Conservation (phyloP, 768 basidiomycete species). For the Cystobasidium ongulense region DNA sequence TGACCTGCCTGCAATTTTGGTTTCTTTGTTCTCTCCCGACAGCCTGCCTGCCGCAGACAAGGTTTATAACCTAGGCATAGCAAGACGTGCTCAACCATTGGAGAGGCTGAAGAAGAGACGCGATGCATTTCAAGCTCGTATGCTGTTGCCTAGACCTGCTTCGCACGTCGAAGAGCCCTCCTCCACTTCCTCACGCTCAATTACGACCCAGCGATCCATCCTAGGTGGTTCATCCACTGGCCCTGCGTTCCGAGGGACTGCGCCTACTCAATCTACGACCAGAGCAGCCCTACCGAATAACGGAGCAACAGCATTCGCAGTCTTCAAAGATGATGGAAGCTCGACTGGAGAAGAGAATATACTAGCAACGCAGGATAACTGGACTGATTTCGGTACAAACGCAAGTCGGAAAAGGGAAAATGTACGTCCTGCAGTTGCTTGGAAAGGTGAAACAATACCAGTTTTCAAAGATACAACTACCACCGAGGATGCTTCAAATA, state of each 20-base stretch:
- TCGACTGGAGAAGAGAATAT: slow-evolving; percentile 1
- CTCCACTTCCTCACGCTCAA: not conserved
- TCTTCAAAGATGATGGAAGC: slow-evolving; percentile 36
- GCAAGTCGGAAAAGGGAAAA: slow-evolving; percentile 49
- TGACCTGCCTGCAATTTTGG: not conserved
- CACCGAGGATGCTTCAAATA: slow-evolving; percentile 8
- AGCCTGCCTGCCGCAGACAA: slow-evolving; percentile 71
- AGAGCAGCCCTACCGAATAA: slow-evolving; percentile 34
- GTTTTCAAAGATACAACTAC: slow-evolving; percentile 40
- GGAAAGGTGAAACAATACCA: slow-evolving; percentile 49
- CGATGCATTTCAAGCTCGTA: slow-evolving; percentile 60
- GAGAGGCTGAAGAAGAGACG: slow-evolving; percentile 76
- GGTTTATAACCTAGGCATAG: slow-evolving; percentile 72
- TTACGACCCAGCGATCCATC: slow-evolving; percentile 11
- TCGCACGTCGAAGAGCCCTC: slow-evolving; percentile 9
- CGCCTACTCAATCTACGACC: not conserved
- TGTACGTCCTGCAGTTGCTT: slow-evolving; percentile 45
- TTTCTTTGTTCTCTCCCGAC: not conserved
- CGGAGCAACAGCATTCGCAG: slow-evolving; percentile 37
- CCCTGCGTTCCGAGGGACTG: slow-evolving; percentile 16
- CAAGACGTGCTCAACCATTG: slow-evolving; percentile 67
- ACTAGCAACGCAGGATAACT: slow-evolving; percentile 42
- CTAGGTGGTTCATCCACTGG: slow-evolving; percentile 5
- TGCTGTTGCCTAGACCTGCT: slow-evolving; percentile 50
- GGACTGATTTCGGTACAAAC: slow-evolving; percentile 49